A percentile compares a stretch with the other conserved stretches of the same genome.
These are phyloP conservation scores for Alternaria panax DNA, from an alignment of 2,329 filamentous ascomycete genomes.

Conservation along the genomic window DNA sequence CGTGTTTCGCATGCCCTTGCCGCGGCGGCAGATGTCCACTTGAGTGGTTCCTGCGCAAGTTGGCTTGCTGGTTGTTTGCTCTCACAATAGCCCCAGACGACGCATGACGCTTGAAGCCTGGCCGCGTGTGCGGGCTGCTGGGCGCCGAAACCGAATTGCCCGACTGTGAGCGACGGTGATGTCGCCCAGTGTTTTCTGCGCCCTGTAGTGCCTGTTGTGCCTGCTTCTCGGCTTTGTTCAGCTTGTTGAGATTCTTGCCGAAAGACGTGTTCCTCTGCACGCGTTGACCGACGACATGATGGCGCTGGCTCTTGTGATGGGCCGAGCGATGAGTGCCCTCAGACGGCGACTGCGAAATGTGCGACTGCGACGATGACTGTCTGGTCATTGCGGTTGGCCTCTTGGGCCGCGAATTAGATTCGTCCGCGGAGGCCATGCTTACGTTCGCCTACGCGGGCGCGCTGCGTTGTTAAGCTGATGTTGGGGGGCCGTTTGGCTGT, in stretches of 20 bases:
- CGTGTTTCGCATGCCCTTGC: slow-evolving; percentile 50
- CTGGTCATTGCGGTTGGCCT: slow-evolving; percentile 46
- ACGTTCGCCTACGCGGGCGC: slow-evolving; percentile 34
- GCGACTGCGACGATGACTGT: slow-evolving; percentile 49
- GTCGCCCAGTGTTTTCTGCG: slow-evolving; percentile 39
- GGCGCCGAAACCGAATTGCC: slow-evolving; percentile 46
- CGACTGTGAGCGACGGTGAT: slow-evolving; percentile 50
- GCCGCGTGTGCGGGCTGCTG: slow-evolving; percentile 45
- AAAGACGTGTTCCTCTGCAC: slow-evolving; percentile 50
- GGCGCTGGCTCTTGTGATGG: slow-evolving; percentile 46
- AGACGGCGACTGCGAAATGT: slow-evolving; percentile 50
- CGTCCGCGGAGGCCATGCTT: slow-evolving; percentile 48
- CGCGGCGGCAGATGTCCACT: slow-evolving; percentile 56
- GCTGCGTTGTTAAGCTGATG: slow-evolving; percentile 21
- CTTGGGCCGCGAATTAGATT: slow-evolving; percentile 46
- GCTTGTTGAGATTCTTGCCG: slow-evolving; percentile 54
- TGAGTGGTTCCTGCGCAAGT: slow-evolving; percentile 53
- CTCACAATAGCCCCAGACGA: slow-evolving; percentile 50
- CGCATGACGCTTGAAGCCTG: slow-evolving; percentile 54
- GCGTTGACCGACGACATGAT: slow-evolving; percentile 53
- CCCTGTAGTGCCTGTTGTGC: slow-evolving; percentile 29
- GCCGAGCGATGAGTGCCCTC: slow-evolving; percentile 38
- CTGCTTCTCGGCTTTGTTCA: slow-evolving; percentile 44
- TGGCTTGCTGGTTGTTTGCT: slow-evolving; percentile 41
- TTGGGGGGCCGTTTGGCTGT: slow-evolving; percentile 17